phyloP scores from a whole-genome alignment of 2,329 filamentous ascomycete species.

The Sporothrix pallida region DNA sequence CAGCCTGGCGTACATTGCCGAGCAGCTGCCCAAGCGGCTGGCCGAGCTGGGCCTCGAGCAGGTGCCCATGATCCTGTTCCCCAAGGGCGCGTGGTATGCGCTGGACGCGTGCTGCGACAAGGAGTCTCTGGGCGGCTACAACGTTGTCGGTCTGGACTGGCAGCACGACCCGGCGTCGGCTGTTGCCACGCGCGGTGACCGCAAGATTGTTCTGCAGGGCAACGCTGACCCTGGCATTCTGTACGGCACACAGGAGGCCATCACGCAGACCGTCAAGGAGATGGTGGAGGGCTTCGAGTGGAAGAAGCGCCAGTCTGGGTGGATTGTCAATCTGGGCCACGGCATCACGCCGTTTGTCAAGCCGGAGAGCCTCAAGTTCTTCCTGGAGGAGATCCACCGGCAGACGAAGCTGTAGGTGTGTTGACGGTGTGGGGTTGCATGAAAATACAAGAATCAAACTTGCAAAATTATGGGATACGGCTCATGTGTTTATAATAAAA shows the following conservation, averaged over 20 bases:
- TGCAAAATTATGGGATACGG: neutral
- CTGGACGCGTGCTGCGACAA: conserved; percentile 81
- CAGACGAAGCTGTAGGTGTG: conserved; percentile 53
- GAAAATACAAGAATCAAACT: conserved; percentile 4
- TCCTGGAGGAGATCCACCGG: conserved; percentile 88
- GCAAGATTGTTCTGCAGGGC: conserved; percentile 82
- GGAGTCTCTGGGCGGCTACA: conserved; percentile 65
- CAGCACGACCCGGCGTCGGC: conserved; percentile 86
- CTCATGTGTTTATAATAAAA: conserved; percentile 11
- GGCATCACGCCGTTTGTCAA: conserved; percentile 95
- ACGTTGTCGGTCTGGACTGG: conserved; percentile 96
- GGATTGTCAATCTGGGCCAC: conserved; percentile 97
- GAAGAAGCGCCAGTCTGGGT: conserved; percentile 79
- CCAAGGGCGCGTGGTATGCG: conserved; percentile 96
- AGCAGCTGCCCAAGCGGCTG: conserved; percentile 76
- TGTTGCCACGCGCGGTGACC: conserved; percentile 75
- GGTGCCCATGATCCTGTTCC: conserved; percentile 97
- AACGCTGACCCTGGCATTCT: conserved; percentile 94
- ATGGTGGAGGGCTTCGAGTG: conserved; percentile 87
- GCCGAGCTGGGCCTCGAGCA: conserved; percentile 74
- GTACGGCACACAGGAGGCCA: conserved; percentile 81
- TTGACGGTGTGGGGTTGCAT: neutral
- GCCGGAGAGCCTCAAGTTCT: conserved; percentile 90
- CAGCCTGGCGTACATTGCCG: conserved; percentile 82
- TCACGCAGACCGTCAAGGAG: conserved; percentile 79